Evolutionary conservation across 371 early-diverging fungal species (phyloP), one percentile per base, ranked within the genome.

Genomic region (Apophysomyces trapeziformis): DNA sequence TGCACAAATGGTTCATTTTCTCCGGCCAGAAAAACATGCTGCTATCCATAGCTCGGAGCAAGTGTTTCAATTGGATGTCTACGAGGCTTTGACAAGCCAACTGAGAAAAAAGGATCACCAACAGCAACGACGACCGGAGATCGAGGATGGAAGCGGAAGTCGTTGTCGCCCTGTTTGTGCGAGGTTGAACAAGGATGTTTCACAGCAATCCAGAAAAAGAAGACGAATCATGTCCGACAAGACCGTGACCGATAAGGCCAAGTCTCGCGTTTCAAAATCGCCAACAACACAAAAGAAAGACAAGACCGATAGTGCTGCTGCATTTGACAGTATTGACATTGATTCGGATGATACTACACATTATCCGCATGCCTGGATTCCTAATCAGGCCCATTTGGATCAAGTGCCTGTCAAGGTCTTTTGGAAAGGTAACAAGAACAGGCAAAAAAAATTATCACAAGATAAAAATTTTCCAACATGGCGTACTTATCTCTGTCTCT

Each of bases 371-470:
- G 63, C 61, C 36, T 69, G 69, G 69, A 41, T 58, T 45, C 69
- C 69, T 11, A 45, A 47, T 1, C 61, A 54, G n/a, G 45, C 43
- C 39, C 50, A 41, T 44, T 57, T 69, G 62, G 62, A 69, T 65
- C 59, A 65, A 16, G 62, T 65, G 35, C 66, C 61, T 38, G 65
- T 69, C 12, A 65, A 69, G n/a, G 54, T 69, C 35, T 56, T 60
- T 65, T 69, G 69, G 69, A 69, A 69, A 58, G 69, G 69, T 69
- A 64, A 63, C n/a, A 57, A 37, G n/a, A 44, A 61, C n/a, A 6
- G 0, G 46, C 5, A 45, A 45, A 54, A 38, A 47, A 26, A n/a
- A 39, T 12, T 61, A 18, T 2, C 13, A 21, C 36, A 45, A 44
- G 32, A 26, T 26, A 57, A 12, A 44, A 64, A 64, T 21, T 21